Base-by-base conservation (phyloP, 2,329 filamentous ascomycete species). In the Phialophora chinensis region DNA sequence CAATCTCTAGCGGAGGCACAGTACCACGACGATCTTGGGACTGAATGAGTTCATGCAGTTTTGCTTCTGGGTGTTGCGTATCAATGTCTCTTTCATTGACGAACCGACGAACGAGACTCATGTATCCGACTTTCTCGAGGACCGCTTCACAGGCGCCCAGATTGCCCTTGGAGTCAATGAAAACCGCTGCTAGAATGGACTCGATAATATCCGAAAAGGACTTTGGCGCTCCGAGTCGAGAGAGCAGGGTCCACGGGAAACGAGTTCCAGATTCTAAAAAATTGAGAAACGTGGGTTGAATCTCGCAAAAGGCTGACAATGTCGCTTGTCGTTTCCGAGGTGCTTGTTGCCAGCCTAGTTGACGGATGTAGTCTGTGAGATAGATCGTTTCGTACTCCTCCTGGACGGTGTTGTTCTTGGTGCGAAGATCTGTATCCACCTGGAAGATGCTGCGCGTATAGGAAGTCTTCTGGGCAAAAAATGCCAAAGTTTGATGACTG, bases 131-230 rank as follows among this genome's bases (percentile, higher is more conserved):
- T 0, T 81, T 79, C 53, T 86, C 82, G 0, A 92, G 75, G 44
- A 97, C 83, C 0, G 61, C 73, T 58, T 84, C 80, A 72, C 92
- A 96, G 0, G 75, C 76, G 0, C 80, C 80, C 14, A 92, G 74
- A 0, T 85, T 83, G 0, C 90, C 90, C 0, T 84, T 71, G 0
- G 84, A 91, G 76, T 98, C 95, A 23, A 97, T 81, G 82, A 91
- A 97, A 0, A 97, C 84, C 0, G 93, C 93, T 0, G 91, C 94
- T 0, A 98, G 77, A 0, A 96, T 76, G 35, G 87, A 86, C 79
- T 98, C 94, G 10, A 97, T 82, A 7, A 97, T 79, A 76, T 97
- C 93, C 0, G 90, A 94, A 77, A 90, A 90, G 77, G 91, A 91
- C 74, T 97, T 97, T 17, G 86, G 86, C 0, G 88, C 84, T 14